Base-by-base conservation (phyloP, 805 yeast genomes). In the Monosporozyma servazzii region DNA sequence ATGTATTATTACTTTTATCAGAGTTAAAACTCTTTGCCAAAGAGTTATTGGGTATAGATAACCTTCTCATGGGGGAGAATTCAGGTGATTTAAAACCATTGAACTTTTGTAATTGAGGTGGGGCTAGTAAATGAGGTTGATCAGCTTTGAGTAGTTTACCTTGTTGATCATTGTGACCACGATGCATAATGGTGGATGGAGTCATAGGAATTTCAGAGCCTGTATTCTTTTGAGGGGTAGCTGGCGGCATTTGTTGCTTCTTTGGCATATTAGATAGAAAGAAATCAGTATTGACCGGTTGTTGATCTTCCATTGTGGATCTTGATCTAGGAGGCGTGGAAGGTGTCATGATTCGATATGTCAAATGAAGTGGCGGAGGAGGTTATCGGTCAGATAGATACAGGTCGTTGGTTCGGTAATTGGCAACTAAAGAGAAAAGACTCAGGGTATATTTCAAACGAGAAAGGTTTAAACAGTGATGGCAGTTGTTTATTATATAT, bases 311-410 rank as follows among this genome's bases (percentile, higher is more conserved):
- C 31, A 44, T 45, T 2, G 45, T 18, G 11, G 47, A 54, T 43
- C 64, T 60, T 1, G 67, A 61, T 49, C 64, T 55, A 20, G 70
- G 70, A 27, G 70, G 70, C 6, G 70, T 66, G 17, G 67, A 58
- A 23, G 70, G 70, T 18, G 61, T 56, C 64, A 62, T 65, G 20
- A 21, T 47, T 30, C 37, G 15, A 23, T 40, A 23, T 21, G 27
- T 20, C 45, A 5, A 20, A 39, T 27, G 33, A 18, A 15, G 25
- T 11, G 48, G 48, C 5, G 39, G 18, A 29, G 18, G 47, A 15
- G 40, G 18, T 30, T 10, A 21, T 8, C 40, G 17, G 13, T 21
- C 17, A 41, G 44, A 9, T 15, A 10, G 15, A 10, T 21, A 8
- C 21, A 21, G 30, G 23, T 10, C 29, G 30, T 13, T 20, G 42